Percentiles rank a stretch among this genome's conserved stretches.
phyloP scores from a whole-genome alignment of 345 rosid species.

The Eucalyptus decipiens region DNA sequence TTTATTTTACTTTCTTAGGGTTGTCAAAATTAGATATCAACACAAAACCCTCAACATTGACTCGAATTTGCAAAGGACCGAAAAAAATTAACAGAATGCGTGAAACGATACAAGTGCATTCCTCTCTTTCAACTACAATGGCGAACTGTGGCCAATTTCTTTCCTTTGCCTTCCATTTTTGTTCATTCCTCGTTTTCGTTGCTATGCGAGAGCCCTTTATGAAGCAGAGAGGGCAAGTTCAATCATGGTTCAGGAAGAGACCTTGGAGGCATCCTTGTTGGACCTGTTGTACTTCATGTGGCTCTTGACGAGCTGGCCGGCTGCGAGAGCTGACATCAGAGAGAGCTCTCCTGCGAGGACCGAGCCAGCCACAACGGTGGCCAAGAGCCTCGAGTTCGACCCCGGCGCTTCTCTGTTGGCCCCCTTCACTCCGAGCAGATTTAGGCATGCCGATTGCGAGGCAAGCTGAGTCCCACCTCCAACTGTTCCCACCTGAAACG shows the following conservation, averaged over 20 bases:
- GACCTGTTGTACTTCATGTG: slow-evolving; percentile 33
- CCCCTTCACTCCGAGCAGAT: slow-evolving; percentile 49
- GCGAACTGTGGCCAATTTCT: not conserved
- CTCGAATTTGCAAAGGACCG: no score
- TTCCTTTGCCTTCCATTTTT: not conserved
- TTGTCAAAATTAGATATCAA: no score
- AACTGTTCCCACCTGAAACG: slow-evolving; percentile 31
- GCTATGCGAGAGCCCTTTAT: not conserved
- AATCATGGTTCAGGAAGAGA: not conserved
- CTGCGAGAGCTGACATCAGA: slow-evolving; percentile 32
- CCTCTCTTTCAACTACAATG: not conserved
- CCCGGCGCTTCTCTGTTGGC: slow-evolving; percentile 27
- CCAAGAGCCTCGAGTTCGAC: slow-evolving; percentile 26
- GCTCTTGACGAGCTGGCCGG: slow-evolving; percentile 24
- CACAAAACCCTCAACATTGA: no score
- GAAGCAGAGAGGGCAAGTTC: not conserved
- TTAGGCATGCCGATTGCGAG: slow-evolving; percentile 42
- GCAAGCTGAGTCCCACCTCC: slow-evolving; percentile 48
- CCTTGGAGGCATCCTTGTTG: slow-evolving; percentile 1
- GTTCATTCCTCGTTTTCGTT: not conserved
- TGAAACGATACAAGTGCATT: not conserved
- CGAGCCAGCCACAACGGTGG: slow-evolving; percentile 29
- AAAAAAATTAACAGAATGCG: no score
- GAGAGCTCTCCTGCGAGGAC: slow-evolving; percentile 52
- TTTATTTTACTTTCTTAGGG: no score